Evolutionary conservation across 345 rosid genomes (phyloP).

Genomic region (Citrus medica): DNA sequence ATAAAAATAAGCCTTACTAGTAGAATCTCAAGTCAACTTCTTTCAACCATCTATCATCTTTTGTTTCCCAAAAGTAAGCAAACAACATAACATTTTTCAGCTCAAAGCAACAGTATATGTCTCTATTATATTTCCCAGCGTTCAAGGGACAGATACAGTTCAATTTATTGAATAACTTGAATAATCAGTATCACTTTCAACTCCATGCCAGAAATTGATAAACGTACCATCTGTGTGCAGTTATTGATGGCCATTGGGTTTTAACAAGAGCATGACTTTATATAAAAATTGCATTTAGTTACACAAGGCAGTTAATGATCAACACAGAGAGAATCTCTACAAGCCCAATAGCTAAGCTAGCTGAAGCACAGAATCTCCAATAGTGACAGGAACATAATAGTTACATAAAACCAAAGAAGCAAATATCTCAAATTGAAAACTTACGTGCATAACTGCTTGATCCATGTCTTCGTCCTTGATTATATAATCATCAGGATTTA

Average conservation of each 20-base stretch:
- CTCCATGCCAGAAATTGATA: neutral
- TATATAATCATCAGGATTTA: slow-evolving; percentile 94
- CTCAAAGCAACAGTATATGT: too few species aligned
- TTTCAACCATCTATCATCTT: too few species aligned
- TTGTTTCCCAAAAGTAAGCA: too few species aligned
- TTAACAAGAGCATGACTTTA: neutral
- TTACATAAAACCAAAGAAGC: slow-evolving; percentile 6
- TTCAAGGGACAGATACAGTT: too few species aligned
- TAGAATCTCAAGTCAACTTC: too few species aligned
- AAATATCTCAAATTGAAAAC: slow-evolving; percentile 17
- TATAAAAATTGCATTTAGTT: neutral
- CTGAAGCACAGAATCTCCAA: neutral
- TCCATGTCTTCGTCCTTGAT: slow-evolving; percentile 87
- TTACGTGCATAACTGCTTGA: slow-evolving; percentile 63
- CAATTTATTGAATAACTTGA: too few species aligned
- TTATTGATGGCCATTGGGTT: neutral
- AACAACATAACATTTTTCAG: too few species aligned
- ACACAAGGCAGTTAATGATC: neutral
- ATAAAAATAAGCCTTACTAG: neutral
- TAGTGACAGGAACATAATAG: slow-evolving; percentile 2
- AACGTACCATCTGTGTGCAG: neutral
- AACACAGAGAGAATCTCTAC: neutral
- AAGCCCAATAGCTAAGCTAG: neutral
- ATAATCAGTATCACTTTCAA: neutral
- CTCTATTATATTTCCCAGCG: too few species aligned